Base-by-base conservation (phyloP, 129 eudicot genomes). In the Chrysanthemum lavandulifolium region DNA sequence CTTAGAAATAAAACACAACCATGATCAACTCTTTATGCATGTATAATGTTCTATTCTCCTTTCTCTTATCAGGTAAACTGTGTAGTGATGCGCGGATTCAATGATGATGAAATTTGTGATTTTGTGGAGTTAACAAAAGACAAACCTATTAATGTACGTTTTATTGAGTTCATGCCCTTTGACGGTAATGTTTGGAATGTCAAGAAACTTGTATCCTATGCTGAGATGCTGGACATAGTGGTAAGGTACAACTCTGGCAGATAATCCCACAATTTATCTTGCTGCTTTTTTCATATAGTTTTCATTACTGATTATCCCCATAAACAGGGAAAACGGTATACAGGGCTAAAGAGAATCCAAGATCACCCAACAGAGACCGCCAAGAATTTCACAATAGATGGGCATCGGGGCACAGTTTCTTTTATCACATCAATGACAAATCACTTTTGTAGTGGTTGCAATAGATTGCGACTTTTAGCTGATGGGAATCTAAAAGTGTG, bases 121-220 rank as follows among this genome's bases (percentile, higher is more conserved):
- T 94, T 94, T 62, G 99, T 94, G 9, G 96, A 86, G 80, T 81
- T 94, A 76, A 94, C 96, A 55, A 91, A 80, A 15, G 94, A 94
- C 27, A 89, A 84, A 80, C 95, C 91, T 45, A 83, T 94, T 55
- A 94, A 94, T 82, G 77, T 94, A 33, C 88, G 97, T 8, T 94
- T 94, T 79, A 94, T 94, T 63, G 97, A 94, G 89, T 94, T 94
- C 69, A 94, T 94, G 99, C 97, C 99, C 12, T 94, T 94, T 62
- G 97, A 94, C 75, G 99, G 99, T 61, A 94, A 94, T 77, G 97
- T 94, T 75, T 94, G 99, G 99, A 90, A 94, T 82, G 96, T 86
- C 78, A 94, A 94, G 93, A 94, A 94, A 84, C 93, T 94, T 40
- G 93, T 94, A 67, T 82, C 97, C 10, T 92, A 92, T 80, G 78